phyloP scores from a whole-genome alignment of 75 land plant genomes.

The Pseudotsuga menziesii region DNA sequence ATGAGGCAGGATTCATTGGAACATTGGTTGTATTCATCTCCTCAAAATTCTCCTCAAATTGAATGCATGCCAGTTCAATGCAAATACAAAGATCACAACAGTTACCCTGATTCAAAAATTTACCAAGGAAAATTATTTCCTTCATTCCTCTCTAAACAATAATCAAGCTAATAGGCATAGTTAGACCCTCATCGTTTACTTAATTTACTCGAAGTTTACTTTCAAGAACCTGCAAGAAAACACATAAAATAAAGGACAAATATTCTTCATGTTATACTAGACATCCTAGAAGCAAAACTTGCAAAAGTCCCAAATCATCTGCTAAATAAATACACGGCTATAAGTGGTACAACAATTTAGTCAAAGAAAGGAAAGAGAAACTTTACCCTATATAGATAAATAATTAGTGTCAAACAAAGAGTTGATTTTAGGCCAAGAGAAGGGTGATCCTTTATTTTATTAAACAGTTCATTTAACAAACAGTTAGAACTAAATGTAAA shows the following conservation, averaged over 20 bases:
- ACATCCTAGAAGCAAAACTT: background rate
- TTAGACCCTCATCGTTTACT: background rate
- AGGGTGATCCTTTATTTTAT: too few relatives aligned
- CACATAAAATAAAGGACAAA: background rate
- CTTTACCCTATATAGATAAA: too few relatives aligned
- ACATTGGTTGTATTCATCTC: conserved; percentile 50
- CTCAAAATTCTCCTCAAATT: conserved; percentile 91
- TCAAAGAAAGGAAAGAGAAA: too few relatives aligned
- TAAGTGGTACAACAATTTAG: background rate
- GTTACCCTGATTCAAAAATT: too few relatives aligned
- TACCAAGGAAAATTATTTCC: too few relatives aligned
- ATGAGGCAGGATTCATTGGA: conserved; percentile 24
- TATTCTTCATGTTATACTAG: too few relatives aligned
- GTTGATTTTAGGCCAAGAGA: too few relatives aligned
- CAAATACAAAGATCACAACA: background rate
- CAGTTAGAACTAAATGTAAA: too few relatives aligned
- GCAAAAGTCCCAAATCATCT: background rate
- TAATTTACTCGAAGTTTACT: background rate
- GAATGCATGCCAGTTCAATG: conserved; percentile 32
- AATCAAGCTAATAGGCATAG: background rate
- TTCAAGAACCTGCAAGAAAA: background rate
- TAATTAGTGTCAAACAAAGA: too few relatives aligned
- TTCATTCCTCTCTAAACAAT: background rate
- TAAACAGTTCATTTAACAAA: too few relatives aligned
- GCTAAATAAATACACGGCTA: background rate